Base-by-base conservation (phyloP, 2,329 filamentous ascomycete species). In the Aspergillus caelatus region DNA sequence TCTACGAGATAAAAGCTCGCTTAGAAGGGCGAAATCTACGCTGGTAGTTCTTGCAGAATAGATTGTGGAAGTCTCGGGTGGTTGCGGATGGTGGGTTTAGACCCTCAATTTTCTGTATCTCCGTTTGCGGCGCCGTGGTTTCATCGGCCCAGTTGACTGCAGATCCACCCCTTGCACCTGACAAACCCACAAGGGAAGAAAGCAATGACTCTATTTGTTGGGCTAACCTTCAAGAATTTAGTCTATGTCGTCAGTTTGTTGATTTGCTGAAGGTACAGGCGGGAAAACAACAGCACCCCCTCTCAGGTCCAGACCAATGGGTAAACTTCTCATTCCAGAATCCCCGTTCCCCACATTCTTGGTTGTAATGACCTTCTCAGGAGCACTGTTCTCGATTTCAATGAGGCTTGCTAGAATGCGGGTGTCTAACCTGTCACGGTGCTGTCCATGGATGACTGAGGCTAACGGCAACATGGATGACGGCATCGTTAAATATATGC, bases 101-200 rank as follows among this genome's bases (percentile, higher is more conserved):
- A 16, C 14, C 34, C 6, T 36, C 34, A 16, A 16, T 6, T 36
- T 36, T 36, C 34, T 7, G 34, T 26, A 50, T 59, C 60, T 67
- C 67, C 62, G 62, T 62, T 68, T 68, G 39, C 68, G 65, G 67
- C 12, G 48, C 46, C 57, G 66, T 46, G 53, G 65, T 70, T 69
- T 58, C 67, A 67, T 68, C 62, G 48, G 16, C n/a, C 21, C 21
- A 60, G 36, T 19, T n/a, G 3, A 41, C 21, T n/a, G 12, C n/a
- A 52, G 16, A 12, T 53, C 55, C 36, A 43, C 32, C n/a, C 32
- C 45, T 36, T 36, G 21, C 14, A 19, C 6, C 26, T 53, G 45
- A 32, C 53, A 28, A 43, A 48, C 48, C 30, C 34, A 32, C 39
- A 52, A 52, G 21, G 36, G 41, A 43, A 50, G 26, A 50, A 46